phyloP scores from a whole-genome alignment of 345 rosid genomes.

The Excoecaria cochinchinensis region DNA sequence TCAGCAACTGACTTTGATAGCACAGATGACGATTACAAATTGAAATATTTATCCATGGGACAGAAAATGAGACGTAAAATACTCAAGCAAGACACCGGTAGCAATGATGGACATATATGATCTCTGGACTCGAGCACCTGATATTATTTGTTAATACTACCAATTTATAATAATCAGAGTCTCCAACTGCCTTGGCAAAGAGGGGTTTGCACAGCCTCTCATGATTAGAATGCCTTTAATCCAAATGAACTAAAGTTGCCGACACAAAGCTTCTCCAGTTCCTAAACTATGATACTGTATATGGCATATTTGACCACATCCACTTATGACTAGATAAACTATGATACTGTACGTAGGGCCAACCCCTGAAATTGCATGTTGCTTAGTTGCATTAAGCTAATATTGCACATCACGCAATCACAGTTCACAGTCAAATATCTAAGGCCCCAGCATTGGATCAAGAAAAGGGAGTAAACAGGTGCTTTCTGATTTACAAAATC shows the following conservation, averaged over 20 bases:
- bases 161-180: neutral
- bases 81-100: neutral
- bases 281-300: neutral
- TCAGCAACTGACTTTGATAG: neutral
- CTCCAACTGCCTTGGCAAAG: neutral
- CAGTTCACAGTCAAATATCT: neutral
- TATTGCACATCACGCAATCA: neutral
- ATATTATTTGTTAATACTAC: neutral
- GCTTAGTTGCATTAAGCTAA: neutral
- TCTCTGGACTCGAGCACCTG: neutral
- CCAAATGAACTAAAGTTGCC: too few species aligned
- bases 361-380: neutral
- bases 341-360: neutral
- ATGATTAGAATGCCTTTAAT: neutral
- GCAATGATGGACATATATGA: neutral
- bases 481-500: neutral
- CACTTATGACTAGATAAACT: neutral
- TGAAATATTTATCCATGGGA: neutral
- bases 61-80: neutral
- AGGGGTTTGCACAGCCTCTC: neutral
- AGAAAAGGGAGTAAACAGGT: neutral
- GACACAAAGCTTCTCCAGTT: neutral
- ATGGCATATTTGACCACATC: neutral
- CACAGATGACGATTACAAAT: neutral
- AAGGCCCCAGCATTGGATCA: neutral